Evolutionary conservation across 192 early-diverging fungal genomes (phyloP), one percentile per base, ranked within the genome.

Genomic region (Coemansia sp.): DNA sequence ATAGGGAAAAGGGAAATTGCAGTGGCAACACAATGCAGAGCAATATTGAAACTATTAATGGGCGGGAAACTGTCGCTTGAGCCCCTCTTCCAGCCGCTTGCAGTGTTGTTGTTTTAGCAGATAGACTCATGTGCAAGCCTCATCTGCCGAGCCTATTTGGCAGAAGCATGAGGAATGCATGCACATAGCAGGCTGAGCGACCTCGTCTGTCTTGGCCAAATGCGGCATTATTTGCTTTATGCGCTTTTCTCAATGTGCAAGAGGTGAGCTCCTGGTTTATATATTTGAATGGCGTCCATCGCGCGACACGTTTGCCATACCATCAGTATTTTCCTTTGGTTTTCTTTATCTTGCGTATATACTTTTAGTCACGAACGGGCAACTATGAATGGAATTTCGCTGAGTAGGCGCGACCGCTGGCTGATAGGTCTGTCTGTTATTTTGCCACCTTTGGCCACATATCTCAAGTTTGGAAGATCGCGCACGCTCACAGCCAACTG

Each of bases 401-500:
- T 78, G 10, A 72, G 76, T 50, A 65, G 22, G 35, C 70, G 67
- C 39, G 76, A 78, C 48, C 68, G 62, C 24, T 62, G 56, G 66
- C 50, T 78, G 38, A 66, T 77, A 21, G 57, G 60, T 12, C 65
- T 72, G 22, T 67, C 69, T 5, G 19, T 65, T 1, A 19, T 66
- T 7, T 15, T 71, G 43, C 69, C 69, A 48, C 75, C 69, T 10
- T 32, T 72, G 19, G 75, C 75, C 10, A 69, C 54, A 15, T 78
- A 65, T 22, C 66, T 78, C 37, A 78, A 78, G 37, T 78, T 78
- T 50, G 75, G 75, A 10, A 65, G 41, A 38, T 78, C 75, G 24
- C 58, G 63, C 14, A 78, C 70, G 19, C 60, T 78, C 11, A 51
- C 47, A 1, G 60, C 56, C 48, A 78, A 78, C 60, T 66, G 66